A percentile compares a stretch with the other conserved stretches of the same genome.
phyloP scores from a whole-genome alignment of 208 protist species.

The Leishmania tropica region DNA sequence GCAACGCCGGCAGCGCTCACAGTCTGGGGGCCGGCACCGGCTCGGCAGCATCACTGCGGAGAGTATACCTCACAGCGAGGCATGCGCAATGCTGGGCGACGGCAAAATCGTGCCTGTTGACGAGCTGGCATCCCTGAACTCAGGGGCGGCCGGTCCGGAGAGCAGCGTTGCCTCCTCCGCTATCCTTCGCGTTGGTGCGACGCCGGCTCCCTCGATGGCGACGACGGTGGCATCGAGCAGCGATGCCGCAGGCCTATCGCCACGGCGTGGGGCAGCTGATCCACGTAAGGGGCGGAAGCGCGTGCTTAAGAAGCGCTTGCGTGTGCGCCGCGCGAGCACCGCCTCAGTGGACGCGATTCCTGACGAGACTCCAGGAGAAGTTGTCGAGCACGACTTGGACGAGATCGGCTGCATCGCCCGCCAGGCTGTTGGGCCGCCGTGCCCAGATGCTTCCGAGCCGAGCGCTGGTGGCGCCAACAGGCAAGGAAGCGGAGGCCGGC shows the following conservation, averaged over 20 bases:
- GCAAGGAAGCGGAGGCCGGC: background rate
- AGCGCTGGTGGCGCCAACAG: background rate
- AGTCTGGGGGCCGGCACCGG: conserved; percentile 7
- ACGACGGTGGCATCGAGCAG: conserved; percentile 8
- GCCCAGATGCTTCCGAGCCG: background rate
- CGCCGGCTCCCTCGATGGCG: background rate
- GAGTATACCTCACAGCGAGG: conserved; percentile 39
- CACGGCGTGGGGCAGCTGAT: background rate
- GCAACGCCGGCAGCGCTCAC: conserved; percentile 13
- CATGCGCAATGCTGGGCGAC: conserved; percentile 40
- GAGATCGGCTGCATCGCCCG: conserved; percentile 1
- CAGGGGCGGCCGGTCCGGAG: conserved; percentile 3
- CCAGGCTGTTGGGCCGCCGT: background rate
- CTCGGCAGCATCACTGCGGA: conserved; percentile 30
- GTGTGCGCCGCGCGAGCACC: conserved; percentile 32
- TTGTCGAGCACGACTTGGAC: conserved; percentile 47
- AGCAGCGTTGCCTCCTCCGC: conserved; percentile 17
- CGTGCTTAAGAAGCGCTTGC: conserved; percentile 43
- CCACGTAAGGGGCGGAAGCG: conserved; percentile 47
- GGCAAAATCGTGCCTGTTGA: conserved; percentile 25
- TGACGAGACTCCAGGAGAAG: conserved; percentile 42
- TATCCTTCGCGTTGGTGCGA: background rate
- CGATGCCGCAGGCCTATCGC: conserved; percentile 10
- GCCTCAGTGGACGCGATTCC: conserved; percentile 44
- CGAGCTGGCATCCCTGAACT: background rate